These are phyloP conservation scores for Musa troglodytarum DNA, from an alignment of 176 grass and related monocot genomes.

Conservation along the genomic window DNA sequence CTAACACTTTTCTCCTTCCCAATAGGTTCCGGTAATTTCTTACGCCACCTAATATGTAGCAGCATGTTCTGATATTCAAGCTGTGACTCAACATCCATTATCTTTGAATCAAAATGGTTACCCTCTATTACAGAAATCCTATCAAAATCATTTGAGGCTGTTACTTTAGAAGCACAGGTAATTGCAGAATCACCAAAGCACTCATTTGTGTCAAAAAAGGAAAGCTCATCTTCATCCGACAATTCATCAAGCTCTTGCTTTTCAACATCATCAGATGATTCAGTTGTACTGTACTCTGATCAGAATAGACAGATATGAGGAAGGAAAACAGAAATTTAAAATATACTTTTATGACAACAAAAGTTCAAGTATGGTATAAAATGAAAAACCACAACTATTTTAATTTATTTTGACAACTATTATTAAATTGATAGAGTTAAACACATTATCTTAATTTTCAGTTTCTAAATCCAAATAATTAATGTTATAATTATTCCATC, in stretches of 20 bases:
- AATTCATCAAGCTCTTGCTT: slow-evolving; percentile 68
- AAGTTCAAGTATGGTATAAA: no score
- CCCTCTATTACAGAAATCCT: neutral
- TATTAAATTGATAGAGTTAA: neutral
- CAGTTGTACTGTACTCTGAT: slow-evolving; percentile 91
- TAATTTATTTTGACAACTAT: neutral
- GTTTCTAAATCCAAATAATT: no score
- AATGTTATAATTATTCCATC: no score
- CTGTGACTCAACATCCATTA: neutral
- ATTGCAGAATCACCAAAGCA: slow-evolving; percentile 48
- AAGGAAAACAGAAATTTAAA: neutral
- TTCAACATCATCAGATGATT: slow-evolving; percentile 76
- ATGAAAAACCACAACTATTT: neutral
- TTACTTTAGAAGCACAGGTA: slow-evolving; percentile 20
- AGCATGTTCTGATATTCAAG: neutral
- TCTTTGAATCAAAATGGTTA: neutral
- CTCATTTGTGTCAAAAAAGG: slow-evolving; percentile 80
- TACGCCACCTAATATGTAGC: slow-evolving; percentile 35
- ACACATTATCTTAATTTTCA: no score
- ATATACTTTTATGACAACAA: neutral
- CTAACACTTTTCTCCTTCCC: slow-evolving; percentile 86
- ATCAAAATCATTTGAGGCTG: slow-evolving; percentile 11
- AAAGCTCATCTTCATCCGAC: slow-evolving; percentile 57
- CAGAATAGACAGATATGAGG: slow-evolving; percentile 8
- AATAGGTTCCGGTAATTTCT: slow-evolving; percentile 54